These are phyloP conservation scores for Omphalea diandra DNA, from an alignment of 441 rosid genomes.

Conservation along the genomic window DNA sequence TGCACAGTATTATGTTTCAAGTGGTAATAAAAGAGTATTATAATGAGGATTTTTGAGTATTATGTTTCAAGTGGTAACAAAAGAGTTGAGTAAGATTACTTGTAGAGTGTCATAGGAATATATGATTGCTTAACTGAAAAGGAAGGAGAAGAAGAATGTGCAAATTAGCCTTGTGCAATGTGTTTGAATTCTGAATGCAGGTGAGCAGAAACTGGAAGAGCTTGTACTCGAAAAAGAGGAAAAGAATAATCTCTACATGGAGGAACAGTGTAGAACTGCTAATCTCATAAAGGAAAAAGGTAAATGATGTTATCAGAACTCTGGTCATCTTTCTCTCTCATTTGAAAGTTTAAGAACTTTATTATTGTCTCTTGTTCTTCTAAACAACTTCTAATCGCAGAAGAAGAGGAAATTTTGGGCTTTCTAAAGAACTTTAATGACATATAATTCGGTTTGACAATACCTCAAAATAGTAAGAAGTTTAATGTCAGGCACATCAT, in stretches of 20 bases:
- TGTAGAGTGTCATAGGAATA: background rate
- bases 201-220: constrained; percentile 61
- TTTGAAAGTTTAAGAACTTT: background rate
- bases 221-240: constrained; percentile 58
- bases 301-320: constrained; percentile 18
- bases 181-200: constrained; percentile 38
- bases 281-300: constrained; percentile 72
- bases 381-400: background rate
- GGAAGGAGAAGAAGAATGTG: background rate
- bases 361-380: background rate
- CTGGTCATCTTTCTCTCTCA: background rate
- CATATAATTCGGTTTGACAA: background rate
- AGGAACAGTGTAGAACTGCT: constrained; percentile 44
- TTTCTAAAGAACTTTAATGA: background rate
- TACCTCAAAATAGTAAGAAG: background rate
- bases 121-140: no score
- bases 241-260: constrained; percentile 41
- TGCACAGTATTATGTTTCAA: background rate
- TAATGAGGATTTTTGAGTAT: constrained; percentile 11
- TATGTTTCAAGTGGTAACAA: background rate
- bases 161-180: background rate
- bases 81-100: constrained; percentile 5
- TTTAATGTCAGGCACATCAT: background rate
- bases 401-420: constrained; percentile 2
- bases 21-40: constrained; percentile 3